These are phyloP conservation scores for Solanum boliviense DNA, from an alignment of 257 asterid species.

Conservation along the genomic window DNA sequence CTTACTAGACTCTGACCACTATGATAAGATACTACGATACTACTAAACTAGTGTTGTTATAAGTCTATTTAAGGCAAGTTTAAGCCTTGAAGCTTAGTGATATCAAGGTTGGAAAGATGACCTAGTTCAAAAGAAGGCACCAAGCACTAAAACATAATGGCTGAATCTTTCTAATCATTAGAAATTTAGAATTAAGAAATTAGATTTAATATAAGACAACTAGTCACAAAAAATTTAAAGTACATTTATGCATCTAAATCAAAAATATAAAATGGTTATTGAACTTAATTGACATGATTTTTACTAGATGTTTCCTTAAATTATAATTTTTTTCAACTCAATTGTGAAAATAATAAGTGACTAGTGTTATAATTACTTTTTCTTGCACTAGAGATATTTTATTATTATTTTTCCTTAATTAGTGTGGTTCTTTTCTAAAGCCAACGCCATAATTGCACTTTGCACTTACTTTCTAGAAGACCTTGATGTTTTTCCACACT, in stretches of 20 bases:
- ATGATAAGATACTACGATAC: background rate
- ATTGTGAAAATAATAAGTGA: background rate
- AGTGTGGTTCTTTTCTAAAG: background rate
- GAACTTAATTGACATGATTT: background rate
- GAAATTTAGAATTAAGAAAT: background rate
- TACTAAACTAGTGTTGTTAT: background rate
- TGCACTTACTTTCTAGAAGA: background rate
- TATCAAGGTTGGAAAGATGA: background rate
- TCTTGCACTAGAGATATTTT: background rate
- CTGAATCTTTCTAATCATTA: background rate
- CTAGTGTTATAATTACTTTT: background rate
- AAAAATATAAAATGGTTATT: background rate
- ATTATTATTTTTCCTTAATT: background rate
- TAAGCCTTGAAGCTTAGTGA: background rate
- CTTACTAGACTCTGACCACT: background rate
- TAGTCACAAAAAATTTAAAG: background rate
- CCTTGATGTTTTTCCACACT: background rate
- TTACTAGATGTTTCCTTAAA: background rate
- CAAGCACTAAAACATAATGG: background rate
- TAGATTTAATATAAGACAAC: background rate
- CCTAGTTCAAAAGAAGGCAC: background rate
- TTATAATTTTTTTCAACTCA: too few relatives aligned
- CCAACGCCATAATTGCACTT: background rate
- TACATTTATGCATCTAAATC: background rate
- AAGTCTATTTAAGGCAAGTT: background rate